phyloP scores from a whole-genome alignment of 208 protist species.

The Leishmania braziliensis region DNA sequence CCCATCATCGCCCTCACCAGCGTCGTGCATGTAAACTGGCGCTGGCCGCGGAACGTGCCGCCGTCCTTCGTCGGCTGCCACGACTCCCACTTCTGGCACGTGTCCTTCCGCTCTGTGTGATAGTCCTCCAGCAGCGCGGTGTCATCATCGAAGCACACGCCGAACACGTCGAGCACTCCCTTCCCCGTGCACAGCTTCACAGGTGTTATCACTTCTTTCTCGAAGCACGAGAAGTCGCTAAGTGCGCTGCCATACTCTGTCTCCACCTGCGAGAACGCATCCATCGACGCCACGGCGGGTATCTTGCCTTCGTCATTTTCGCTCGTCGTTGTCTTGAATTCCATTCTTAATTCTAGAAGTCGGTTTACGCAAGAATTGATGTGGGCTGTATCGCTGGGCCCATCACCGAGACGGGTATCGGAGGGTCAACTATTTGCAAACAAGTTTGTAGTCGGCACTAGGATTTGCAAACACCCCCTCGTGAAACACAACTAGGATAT shows the following conservation, averaged over 20 bases:
- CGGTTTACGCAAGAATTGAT: not conserved
- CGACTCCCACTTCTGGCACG: conserved; percentile 49
- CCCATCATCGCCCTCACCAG: conserved; percentile 56
- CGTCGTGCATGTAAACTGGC: conserved; percentile 57
- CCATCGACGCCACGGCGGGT: conserved; percentile 42
- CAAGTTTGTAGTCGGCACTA: not conserved
- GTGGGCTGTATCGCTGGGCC: not conserved
- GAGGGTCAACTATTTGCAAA: not conserved
- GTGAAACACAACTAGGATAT: not conserved
- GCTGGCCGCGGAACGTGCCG: conserved; percentile 52
- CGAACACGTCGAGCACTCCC: conserved; percentile 63
- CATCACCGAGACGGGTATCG: not conserved
- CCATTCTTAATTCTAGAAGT: not conserved
- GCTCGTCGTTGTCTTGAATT: conserved; percentile 43
- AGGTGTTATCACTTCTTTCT: conserved; percentile 53
- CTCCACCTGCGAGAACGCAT: conserved; percentile 53
- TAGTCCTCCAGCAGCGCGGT: conserved; percentile 45
- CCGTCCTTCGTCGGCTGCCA: conserved; percentile 48
- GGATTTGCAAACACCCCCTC: not conserved
- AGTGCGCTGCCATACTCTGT: conserved; percentile 67
- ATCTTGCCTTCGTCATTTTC: conserved; percentile 47
- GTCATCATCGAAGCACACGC: conserved; percentile 60
- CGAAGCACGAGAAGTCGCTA: conserved; percentile 55
- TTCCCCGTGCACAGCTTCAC: conserved; percentile 46
- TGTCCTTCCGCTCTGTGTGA: conserved; percentile 50